Evolutionary conservation across 2,329 filamentous ascomycete species (phyloP).

Genomic region (Pezicula neosporulosa): DNA sequence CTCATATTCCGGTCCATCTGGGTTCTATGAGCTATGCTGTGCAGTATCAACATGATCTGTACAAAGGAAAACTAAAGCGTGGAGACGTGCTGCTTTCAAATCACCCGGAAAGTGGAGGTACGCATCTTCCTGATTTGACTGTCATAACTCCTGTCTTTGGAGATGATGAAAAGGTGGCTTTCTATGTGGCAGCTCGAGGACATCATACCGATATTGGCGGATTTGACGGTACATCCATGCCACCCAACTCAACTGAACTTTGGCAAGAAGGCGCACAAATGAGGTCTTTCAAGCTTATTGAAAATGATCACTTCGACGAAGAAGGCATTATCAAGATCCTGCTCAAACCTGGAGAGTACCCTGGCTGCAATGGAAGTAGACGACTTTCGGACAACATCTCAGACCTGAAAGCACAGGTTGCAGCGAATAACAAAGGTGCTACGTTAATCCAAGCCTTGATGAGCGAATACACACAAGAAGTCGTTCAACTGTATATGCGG

Average conservation of each 20-base stretch:
- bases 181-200: slow-evolving; percentile 53
- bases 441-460: slow-evolving; percentile 67
- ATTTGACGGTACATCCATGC: slow-evolving; percentile 55
- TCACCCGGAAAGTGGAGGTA: slow-evolving; percentile 75
- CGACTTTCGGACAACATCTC: slow-evolving; percentile 78
- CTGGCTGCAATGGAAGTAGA: slow-evolving; percentile 71
- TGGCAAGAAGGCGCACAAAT: slow-evolving; percentile 62
- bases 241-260: slow-evolving; percentile 63
- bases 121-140: slow-evolving; percentile 78
- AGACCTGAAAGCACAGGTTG: slow-evolving; percentile 79
- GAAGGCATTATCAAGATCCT: slow-evolving; percentile 67
- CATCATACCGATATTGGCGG: slow-evolving; percentile 2
- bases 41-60: slow-evolving; percentile 70
- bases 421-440: slow-evolving; percentile 78
- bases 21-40: slow-evolving; percentile 70
- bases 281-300: slow-evolving; percentile 64
- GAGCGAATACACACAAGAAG: slow-evolving; percentile 68
- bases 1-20: slow-evolving; percentile 74
- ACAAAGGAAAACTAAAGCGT: slow-evolving; percentile 69
- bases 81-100: slow-evolving; percentile 80
- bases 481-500: slow-evolving; percentile 66
- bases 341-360: slow-evolving; percentile 66
- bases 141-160: slow-evolving; percentile 76
- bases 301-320: slow-evolving; percentile 73
- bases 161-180: slow-evolving; percentile 57